Evolutionary conservation across 768 basidiomycete species (phyloP).

Genomic region (Suillus fuscotomentosus): DNA sequence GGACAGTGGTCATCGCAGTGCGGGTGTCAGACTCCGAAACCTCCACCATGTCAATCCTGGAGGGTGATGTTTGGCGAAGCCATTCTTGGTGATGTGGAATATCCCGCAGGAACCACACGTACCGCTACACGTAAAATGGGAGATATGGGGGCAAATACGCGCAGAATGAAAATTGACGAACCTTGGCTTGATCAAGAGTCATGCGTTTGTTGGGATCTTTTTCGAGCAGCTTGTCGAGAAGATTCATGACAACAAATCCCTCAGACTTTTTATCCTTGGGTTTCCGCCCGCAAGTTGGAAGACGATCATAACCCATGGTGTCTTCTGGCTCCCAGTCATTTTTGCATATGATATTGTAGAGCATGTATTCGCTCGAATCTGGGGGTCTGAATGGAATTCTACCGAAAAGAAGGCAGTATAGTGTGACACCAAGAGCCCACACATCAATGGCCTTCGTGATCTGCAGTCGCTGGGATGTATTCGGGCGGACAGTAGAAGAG

Average conservation of each 20-base stretch:
- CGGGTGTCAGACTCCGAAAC: slow-evolving; percentile 79
- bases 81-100: slow-evolving; percentile 65
- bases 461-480: slow-evolving; percentile 37
- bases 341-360: slow-evolving; percentile 80
- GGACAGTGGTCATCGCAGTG: slow-evolving; percentile 66
- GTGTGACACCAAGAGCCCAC: slow-evolving; percentile 96
- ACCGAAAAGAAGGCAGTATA: slow-evolving; percentile 93
- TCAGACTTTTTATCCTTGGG: slow-evolving; percentile 44
- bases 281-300: slow-evolving; percentile 63
- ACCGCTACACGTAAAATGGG: slow-evolving; percentile 39
- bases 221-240: slow-evolving; percentile 76
- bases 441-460: slow-evolving; percentile 95
- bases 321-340: slow-evolving; percentile 68
- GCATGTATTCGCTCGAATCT: slow-evolving; percentile 62
- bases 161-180: slow-evolving; percentile 29
- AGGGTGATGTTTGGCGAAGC: slow-evolving; percentile 62
- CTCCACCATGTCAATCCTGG: slow-evolving; percentile 45
- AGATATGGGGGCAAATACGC: neutral
- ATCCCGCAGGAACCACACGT: slow-evolving; percentile 69
- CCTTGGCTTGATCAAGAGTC: slow-evolving; percentile 82
- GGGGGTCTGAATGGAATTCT: slow-evolving; percentile 70
- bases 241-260: slow-evolving; percentile 61
- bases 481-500: slow-evolving; percentile 27
- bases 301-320: slow-evolving; percentile 69
- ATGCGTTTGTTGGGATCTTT: slow-evolving; percentile 78